Evolutionary conservation across 768 basidiomycete genomes (phyloP), one percentile per base, ranked within the genome.

Genomic region (Leucocoprinus leucothites): DNA sequence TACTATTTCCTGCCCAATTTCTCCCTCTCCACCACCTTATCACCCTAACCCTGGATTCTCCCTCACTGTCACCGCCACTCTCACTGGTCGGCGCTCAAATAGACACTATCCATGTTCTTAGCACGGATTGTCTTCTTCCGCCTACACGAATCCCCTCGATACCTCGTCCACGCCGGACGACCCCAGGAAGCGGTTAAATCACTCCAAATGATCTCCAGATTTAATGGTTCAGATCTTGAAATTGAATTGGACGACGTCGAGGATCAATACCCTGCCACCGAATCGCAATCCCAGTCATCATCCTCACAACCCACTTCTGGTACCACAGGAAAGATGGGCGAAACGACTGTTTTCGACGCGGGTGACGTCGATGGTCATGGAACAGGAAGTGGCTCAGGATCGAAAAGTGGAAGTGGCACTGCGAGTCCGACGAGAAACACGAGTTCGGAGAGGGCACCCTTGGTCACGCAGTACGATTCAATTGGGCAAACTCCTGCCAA

Each of bases 111-210:
- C 1, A 95, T 98, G 89, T 94, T 94, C 67, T 65, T 91, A 26
- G 85, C 85, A 9, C 89, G 97, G 16, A 91, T 95, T 55, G 72
- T 89, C 9, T 86, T 98, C 68, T 97, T 98, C 79, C 85, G 87
- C 18, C 74, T 99, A 4, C 89, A 98, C 68, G 96, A 99, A 70
- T 95, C 94, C 0, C 94, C 97, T 1, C 84, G 94, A 21, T 98
- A 87, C 66, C 86, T 99, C 56, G 93, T 96, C 3, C 87, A 94
- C 44, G 86, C 91, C 0, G 93, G 94, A 14, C 81, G 93, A 42
- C 86, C 82, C 31, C 80, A 84, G 34, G 94, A 97, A 61, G 96
- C 95, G 0, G 70, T 96, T 34, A 82, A 89, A 60, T 86, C 86
- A 0, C 78, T 99, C 0, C 86, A 87, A 60, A 72, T 90, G 60